These are phyloP conservation scores for Lactifluus subvellereus DNA, from an alignment of 768 basidiomycete species.

Conservation along the genomic window DNA sequence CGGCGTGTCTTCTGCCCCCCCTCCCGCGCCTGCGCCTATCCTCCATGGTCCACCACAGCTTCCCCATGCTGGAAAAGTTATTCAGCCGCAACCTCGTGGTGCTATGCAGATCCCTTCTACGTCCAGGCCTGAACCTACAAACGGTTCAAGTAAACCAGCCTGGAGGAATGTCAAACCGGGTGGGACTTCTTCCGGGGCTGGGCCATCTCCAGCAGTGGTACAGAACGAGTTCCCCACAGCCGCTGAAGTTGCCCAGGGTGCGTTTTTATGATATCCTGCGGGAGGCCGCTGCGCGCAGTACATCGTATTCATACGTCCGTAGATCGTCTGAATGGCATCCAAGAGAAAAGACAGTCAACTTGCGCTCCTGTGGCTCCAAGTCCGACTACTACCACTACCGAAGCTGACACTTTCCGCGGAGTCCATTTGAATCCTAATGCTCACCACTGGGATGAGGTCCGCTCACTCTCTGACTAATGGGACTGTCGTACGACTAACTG, in stretches of 20 bases:
- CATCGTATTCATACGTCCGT: slow-evolving; percentile 13
- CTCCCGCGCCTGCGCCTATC: slow-evolving; percentile 26
- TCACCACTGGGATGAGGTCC: slow-evolving; percentile 97
- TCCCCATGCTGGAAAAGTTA: slow-evolving; percentile 57
- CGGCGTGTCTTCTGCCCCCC: slow-evolving; percentile 36
- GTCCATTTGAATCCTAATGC: slow-evolving; percentile 90
- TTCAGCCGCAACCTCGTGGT: slow-evolving; percentile 56
- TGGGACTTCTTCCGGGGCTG: slow-evolving; percentile 27
- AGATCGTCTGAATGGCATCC: slow-evolving; percentile 24
- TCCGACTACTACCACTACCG: slow-evolving; percentile 65
- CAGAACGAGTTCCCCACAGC: slow-evolving; percentile 90
- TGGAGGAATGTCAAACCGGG: slow-evolving; percentile 62
- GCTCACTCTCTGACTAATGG: slow-evolving; percentile 28
- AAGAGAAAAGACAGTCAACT: slow-evolving; percentile 40
- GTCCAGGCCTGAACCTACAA: slow-evolving; percentile 26
- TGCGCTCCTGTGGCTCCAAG: slow-evolving; percentile 50
- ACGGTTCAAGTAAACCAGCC: slow-evolving; percentile 44
- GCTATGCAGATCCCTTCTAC: slow-evolving; percentile 31
- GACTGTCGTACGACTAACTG: slow-evolving; percentile 15
- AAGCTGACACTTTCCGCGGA: slow-evolving; percentile 91
- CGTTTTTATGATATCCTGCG: slow-evolving; percentile 27
- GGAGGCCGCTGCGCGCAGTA: background rate
- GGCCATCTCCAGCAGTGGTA: slow-evolving; percentile 39
- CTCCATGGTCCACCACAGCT: slow-evolving; percentile 41
- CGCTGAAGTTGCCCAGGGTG: slow-evolving; percentile 87